Evolutionary conservation across 78 protist species (phyloP).

Genomic region (Chrysochromulina tobinii): DNA sequence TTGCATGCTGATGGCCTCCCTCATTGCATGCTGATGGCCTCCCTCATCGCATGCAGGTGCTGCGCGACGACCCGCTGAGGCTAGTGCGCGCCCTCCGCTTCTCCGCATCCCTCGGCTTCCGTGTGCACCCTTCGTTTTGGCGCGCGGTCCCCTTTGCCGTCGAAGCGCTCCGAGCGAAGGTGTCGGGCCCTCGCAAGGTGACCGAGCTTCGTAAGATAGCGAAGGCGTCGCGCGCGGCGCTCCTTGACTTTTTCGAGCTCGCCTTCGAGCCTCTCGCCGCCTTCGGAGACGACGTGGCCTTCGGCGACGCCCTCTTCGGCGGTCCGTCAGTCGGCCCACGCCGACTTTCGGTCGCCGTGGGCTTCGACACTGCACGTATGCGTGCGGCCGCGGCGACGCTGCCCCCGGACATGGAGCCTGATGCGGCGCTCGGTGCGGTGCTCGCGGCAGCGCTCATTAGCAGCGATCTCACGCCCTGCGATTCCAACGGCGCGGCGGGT

Average conservation of each 20-base stretch:
- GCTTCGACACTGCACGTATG: neutral
- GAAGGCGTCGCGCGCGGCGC: neutral
- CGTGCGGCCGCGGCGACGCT: neutral
- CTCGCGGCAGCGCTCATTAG: neutral
- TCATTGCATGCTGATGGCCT: too few relatives aligned
- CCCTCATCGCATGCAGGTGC: neutral
- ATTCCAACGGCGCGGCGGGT: too few relatives aligned
- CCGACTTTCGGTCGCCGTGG: neutral
- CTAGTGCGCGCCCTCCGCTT: conserved; percentile 87
- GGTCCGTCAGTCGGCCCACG: neutral
- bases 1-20: too few relatives aligned
- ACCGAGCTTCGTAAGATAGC: conserved; percentile 1
- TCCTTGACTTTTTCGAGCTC: neutral
- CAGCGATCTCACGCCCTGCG: too few relatives aligned
- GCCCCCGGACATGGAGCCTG: neutral
- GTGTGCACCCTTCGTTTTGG: conserved; percentile 36
- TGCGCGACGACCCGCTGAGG: conserved; percentile 95
- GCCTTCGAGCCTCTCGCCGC: neutral
- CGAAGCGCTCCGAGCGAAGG: neutral
- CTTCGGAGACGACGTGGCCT: neutral
- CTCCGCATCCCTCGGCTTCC: conserved; percentile 73
- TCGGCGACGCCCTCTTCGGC: conserved; percentile 21
- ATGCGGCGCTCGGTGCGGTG: neutral
- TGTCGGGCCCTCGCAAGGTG: neutral
- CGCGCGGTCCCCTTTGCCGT: neutral